Conservation (phyloP, 352 stramenopile species). For the Globisporangium parvum region DNA sequence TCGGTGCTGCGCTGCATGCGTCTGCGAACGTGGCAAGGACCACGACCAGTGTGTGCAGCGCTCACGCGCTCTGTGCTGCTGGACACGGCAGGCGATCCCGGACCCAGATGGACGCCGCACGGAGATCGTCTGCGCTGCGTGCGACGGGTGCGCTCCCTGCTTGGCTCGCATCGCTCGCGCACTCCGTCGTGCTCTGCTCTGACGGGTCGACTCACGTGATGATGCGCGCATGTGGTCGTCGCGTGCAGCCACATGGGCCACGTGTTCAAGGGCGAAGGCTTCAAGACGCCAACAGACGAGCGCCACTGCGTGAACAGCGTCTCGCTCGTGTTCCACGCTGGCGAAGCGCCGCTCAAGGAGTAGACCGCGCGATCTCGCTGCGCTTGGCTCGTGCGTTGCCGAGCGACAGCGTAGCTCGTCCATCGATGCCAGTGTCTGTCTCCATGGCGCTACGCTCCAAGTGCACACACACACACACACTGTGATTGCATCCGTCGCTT, state of each 20-base stretch:
- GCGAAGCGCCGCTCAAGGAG: slow-evolving; percentile 42
- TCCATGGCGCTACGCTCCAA: background rate
- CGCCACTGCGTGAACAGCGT: slow-evolving; percentile 90
- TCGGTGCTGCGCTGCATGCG: slow-evolving; percentile 4
- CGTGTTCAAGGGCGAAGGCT: slow-evolving; percentile 88
- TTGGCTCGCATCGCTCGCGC: no score
- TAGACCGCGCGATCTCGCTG: slow-evolving; percentile 10
- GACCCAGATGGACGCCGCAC: slow-evolving; percentile 69
- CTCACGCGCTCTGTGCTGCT: background rate
- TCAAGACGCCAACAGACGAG: slow-evolving; percentile 83
- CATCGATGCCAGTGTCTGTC: background rate
- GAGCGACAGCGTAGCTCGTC: background rate
- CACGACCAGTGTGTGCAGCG: no score
- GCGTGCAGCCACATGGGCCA: slow-evolving; percentile 81
- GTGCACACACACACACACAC: no score
- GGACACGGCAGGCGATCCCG: slow-evolving; percentile 33
- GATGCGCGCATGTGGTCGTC: background rate
- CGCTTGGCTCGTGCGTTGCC: background rate
- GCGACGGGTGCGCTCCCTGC: slow-evolving; percentile 50
- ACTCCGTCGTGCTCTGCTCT: no score
- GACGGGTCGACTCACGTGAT: background rate
- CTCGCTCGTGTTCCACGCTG: slow-evolving; percentile 78
- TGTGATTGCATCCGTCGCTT: no score
- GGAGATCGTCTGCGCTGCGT: slow-evolving; percentile 88
- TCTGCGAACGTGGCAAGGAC: no score